Percentiles rank a stretch among this genome's conserved stretches.
These are phyloP conservation scores for Cryptococcus sp. DNA, from an alignment of 1,284 basidiomycete genomes.

Conservation along the genomic window DNA sequence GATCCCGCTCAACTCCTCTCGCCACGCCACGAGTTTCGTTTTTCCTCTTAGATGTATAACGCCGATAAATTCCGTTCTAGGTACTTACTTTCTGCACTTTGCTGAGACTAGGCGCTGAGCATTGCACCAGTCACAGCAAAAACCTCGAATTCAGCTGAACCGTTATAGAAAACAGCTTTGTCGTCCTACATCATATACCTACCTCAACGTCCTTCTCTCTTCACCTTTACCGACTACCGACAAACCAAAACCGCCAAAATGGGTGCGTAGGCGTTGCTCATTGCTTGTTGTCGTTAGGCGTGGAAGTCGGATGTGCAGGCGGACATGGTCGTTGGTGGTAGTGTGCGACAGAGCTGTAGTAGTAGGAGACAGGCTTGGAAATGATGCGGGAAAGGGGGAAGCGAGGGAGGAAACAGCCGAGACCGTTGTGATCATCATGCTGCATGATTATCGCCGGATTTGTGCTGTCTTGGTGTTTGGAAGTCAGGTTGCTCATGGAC, in stretches of 20 bases:
- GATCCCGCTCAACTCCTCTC: neutral
- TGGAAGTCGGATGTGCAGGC: neutral
- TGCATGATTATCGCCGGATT: neutral
- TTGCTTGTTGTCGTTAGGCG: neutral
- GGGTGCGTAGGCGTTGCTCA: slow-evolving; percentile 29
- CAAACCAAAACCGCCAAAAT: slow-evolving; percentile 37
- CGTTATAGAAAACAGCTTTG: neutral
- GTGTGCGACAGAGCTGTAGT: neutral
- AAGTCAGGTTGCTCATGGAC: too few relatives aligned
- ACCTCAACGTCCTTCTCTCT: slow-evolving; percentile 3
- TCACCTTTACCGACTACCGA: slow-evolving; percentile 8
- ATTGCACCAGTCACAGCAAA: neutral
- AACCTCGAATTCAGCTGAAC: slow-evolving; percentile 3
- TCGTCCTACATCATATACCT: neutral
- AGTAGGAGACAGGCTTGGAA: neutral
- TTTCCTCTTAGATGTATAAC: slow-evolving; percentile 9
- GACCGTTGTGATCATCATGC: neutral
- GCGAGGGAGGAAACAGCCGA: neutral
- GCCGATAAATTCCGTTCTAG: slow-evolving; percentile 26
- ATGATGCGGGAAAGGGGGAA: neutral
- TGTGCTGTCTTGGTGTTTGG: neutral
- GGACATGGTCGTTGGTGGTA: neutral
- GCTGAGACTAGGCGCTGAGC: neutral
- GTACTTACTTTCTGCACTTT: neutral
- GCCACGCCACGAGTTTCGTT: slow-evolving; percentile 3